Percentiles rank a stretch among this genome's conserved stretches.
Conservation (phyloP, 164 flowering plant species). For the Magnolia kwangsiensis region DNA sequence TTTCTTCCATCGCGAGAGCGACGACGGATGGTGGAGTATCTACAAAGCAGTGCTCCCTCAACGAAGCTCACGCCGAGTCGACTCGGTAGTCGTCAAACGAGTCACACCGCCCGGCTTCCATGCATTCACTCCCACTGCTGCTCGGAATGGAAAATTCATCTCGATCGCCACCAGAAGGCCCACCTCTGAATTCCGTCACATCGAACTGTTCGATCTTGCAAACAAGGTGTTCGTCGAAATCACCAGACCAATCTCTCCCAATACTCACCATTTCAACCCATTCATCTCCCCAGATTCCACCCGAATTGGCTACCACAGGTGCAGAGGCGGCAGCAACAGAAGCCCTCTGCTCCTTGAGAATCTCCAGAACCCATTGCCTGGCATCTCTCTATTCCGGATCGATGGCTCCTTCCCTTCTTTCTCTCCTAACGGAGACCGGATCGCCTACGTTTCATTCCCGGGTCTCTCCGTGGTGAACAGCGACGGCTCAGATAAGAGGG, state of each 20-base stretch:
- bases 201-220: slow-evolving; percentile 57
- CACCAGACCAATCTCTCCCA: slow-evolving; percentile 52
- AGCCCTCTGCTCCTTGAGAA: slow-evolving; percentile 47
- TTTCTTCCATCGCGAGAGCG: slow-evolving; percentile 65
- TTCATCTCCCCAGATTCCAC: slow-evolving; percentile 60
- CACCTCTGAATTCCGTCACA: slow-evolving; percentile 58
- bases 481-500: slow-evolving; percentile 62
- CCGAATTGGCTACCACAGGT: slow-evolving; percentile 71
- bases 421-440: slow-evolving; percentile 66
- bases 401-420: slow-evolving; percentile 85
- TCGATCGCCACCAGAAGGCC: slow-evolving; percentile 81
- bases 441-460: slow-evolving; percentile 61
- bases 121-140: slow-evolving; percentile 75
- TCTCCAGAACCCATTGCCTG: slow-evolving; percentile 35
- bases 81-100: slow-evolving; percentile 45
- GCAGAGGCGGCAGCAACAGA: slow-evolving; percentile 35
- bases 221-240: slow-evolving; percentile 45
- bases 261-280: slow-evolving; percentile 74
- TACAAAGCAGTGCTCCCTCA: slow-evolving; percentile 49
- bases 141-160: slow-evolving; percentile 45
- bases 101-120: slow-evolving; percentile 87
- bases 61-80: slow-evolving; percentile 12
- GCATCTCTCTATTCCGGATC: slow-evolving; percentile 54
- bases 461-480: slow-evolving; percentile 64
- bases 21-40: slow-evolving; percentile 78